Evolutionary conservation across 164 flowering plant genomes (phyloP).

Genomic region (Stephania yunnanensis): DNA sequence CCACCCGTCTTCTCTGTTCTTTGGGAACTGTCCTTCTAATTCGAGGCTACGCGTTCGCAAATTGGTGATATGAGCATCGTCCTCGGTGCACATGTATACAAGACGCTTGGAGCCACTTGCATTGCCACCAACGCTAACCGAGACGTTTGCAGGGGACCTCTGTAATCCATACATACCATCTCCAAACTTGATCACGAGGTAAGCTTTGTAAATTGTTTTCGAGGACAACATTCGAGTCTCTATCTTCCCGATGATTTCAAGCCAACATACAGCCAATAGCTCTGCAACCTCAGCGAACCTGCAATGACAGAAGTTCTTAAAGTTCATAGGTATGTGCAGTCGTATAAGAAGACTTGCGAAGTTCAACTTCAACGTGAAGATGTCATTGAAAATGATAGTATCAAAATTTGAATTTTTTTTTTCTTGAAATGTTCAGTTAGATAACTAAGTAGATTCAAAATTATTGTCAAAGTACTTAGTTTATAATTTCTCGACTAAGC

Average conservation of each 20-base stretch:
- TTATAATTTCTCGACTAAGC: background rate
- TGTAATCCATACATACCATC: slow-evolving; percentile 18
- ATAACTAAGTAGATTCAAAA: no score
- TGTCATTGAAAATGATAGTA: no score
- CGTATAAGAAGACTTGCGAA: background rate
- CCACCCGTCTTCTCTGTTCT: slow-evolving; percentile 49
- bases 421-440: no score
- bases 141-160: slow-evolving; percentile 15
- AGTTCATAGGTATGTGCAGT: background rate
- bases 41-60: background rate
- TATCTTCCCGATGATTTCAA: slow-evolving; percentile 31
- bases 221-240: slow-evolving; percentile 24
- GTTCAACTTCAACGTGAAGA: background rate
- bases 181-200: slow-evolving; percentile 26
- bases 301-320: background rate
- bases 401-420: no score
- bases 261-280: slow-evolving; percentile 32
- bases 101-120: slow-evolving; percentile 2
- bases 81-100: slow-evolving; percentile 1
- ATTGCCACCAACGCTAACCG: slow-evolving; percentile 13
- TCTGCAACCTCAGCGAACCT: slow-evolving; percentile 42
- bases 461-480: background rate
- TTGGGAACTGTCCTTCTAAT: slow-evolving; percentile 17
- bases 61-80: no score
- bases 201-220: slow-evolving; percentile 26